These are phyloP conservation scores for Pseudocercospora vitis DNA, from an alignment of 2,329 filamentous ascomycete genomes.

Conservation along the genomic window DNA sequence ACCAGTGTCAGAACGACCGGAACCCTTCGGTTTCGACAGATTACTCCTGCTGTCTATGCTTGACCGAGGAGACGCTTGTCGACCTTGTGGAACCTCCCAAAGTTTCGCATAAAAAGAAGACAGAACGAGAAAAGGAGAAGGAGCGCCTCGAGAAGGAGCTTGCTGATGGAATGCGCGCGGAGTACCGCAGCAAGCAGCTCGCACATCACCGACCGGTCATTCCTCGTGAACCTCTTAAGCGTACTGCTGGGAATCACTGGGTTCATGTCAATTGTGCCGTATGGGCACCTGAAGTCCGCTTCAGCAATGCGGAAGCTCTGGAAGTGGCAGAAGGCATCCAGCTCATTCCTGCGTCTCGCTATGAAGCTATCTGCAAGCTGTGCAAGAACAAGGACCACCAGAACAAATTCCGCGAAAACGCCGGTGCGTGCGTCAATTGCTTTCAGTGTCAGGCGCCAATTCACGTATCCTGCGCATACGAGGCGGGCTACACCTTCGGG, in stretches of 20 bases:
- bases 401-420: slow-evolving; percentile 32
- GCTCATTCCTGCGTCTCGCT: slow-evolving; percentile 70
- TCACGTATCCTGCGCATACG: slow-evolving; percentile 88
- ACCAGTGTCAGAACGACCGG: slow-evolving; percentile 93
- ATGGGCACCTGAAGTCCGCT: slow-evolving; percentile 90
- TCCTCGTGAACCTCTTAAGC: slow-evolving; percentile 87
- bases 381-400: slow-evolving; percentile 65
- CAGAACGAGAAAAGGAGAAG: slow-evolving; percentile 85
- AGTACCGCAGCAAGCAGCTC: slow-evolving; percentile 78
- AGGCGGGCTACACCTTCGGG: slow-evolving; percentile 77
- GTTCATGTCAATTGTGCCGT: slow-evolving; percentile 91
- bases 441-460: slow-evolving; percentile 70
- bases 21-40: slow-evolving; percentile 88
- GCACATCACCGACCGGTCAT: slow-evolving; percentile 78
- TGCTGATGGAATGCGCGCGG: slow-evolving; percentile 74
- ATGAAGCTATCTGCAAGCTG: slow-evolving; percentile 76
- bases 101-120: slow-evolving; percentile 80
- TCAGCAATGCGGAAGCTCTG: slow-evolving; percentile 77
- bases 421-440: slow-evolving; percentile 80
- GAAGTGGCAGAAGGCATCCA: slow-evolving; percentile 89
- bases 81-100: slow-evolving; percentile 84
- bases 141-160: slow-evolving; percentile 84
- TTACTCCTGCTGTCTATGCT: slow-evolving; percentile 91
- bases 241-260: slow-evolving; percentile 96
- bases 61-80: slow-evolving; percentile 75